phyloP scores from a whole-genome alignment of 108 stramenopile species.

The Cyclotella choctawhatcheeana region DNA sequence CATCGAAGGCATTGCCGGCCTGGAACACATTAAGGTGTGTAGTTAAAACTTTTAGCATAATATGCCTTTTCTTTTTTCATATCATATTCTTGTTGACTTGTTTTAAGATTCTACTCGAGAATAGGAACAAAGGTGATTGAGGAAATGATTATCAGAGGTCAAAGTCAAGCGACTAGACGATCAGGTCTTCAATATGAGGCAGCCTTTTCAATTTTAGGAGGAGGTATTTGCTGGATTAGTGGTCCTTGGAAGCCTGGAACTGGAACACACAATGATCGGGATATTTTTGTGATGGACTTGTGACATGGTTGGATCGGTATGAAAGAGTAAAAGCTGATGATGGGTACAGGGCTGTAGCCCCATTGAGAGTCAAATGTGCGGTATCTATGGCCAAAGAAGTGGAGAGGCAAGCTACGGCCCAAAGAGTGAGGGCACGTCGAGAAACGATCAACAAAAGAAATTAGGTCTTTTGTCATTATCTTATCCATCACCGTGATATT shows the following conservation, averaged over 20 bases:
- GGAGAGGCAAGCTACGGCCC: neutral
- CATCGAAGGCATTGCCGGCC: slow-evolving; percentile 6
- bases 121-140: neutral
- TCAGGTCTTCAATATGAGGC: neutral
- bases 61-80: too few species aligned
- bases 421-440: neutral
- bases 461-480: neutral
- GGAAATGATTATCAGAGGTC: neutral
- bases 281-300: neutral
- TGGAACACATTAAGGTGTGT: neutral
- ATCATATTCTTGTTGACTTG: too few species aligned
- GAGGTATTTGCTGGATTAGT: neutral
- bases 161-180: neutral
- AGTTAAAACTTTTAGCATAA: too few species aligned
- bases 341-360: neutral
- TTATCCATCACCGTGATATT: neutral
- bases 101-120: too few species aligned
- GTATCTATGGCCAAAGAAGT: neutral
- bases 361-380: neutral
- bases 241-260: neutral
- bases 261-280: neutral
- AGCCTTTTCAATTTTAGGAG: neutral
- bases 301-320: neutral
- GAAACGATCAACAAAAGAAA: slow-evolving; percentile 9
- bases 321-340: slow-evolving; percentile 3